These are phyloP conservation scores for Dicorynia guianensis DNA, from an alignment of 306 rosid species.

Conservation along the genomic window DNA sequence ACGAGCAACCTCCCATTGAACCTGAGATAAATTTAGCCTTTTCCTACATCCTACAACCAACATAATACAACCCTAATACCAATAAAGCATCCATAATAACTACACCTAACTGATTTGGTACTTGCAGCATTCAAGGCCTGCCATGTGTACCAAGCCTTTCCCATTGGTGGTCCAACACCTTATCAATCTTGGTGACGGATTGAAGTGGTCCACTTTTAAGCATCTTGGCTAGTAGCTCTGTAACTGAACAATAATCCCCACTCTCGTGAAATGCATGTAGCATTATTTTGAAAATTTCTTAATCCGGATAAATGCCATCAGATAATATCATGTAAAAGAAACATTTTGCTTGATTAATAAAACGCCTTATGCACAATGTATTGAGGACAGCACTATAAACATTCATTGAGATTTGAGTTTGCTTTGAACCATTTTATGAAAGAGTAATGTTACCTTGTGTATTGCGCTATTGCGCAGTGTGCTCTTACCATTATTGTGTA, in stretches of 20 bases:
- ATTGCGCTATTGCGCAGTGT: constrained; percentile 60
- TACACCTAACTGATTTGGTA: background rate
- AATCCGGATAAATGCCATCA: constrained; percentile 53
- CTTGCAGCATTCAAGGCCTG: too few species aligned
- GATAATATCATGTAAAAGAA: constrained; percentile 62
- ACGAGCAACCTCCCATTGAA: too few species aligned
- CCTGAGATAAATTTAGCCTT: too few species aligned
- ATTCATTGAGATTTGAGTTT: constrained; percentile 50
- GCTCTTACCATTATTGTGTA: constrained; percentile 56
- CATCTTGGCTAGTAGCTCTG: constrained; percentile 50
- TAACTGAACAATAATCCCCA: constrained; percentile 44
- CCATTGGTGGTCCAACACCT: too few species aligned
- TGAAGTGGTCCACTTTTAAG: constrained; percentile 55
- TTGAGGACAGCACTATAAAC: constrained; percentile 63
- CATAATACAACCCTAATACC: too few species aligned
- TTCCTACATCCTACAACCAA: too few species aligned
- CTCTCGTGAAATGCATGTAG: constrained; percentile 39
- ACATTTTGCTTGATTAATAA: constrained; percentile 49
- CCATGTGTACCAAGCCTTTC: background rate
- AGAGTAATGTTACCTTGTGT: constrained; percentile 45
- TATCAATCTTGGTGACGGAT: constrained; percentile 32
- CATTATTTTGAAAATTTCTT: constrained; percentile 57
- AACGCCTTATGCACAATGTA: constrained; percentile 61
- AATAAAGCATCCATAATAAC: too few species aligned
- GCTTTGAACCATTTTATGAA: constrained; percentile 51